Evolutionary conservation across 345 rosid genomes (phyloP), one percentile per base, ranked within the genome.

Genomic region (Rhizophora apiculata): DNA sequence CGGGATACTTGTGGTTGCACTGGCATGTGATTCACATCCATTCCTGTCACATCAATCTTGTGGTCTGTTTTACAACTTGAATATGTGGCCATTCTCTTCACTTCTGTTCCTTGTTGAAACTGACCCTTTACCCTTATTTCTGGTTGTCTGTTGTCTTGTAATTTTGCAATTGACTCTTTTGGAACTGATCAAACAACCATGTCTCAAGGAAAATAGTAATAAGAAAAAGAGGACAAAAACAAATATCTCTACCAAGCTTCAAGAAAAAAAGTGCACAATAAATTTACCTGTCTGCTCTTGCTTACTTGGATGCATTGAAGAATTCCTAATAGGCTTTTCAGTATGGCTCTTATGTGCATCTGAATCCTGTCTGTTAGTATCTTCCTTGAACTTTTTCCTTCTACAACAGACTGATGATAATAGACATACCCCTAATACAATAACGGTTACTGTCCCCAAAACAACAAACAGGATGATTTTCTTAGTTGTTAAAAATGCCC

Each of bases 271-370:
- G 56, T 34, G 37, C 56, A 43, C 15, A 20, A 69, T 49, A 53
- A 54, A 70, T n/a, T 67, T 71, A 91, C 97, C 89, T 88, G 83
- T 84, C 70, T 69, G 83, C 57, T 74, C 39, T 51, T 66, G 67
- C 27, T 66, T 63, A 67, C 64, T 36, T 24, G 66, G 74, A 57
- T 73, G 80, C 36, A 68, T 67, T 21, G 83, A 78, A 62, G 87
- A 74, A 68, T 84, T 83, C 52, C 65, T 72, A 48, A 70, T 77
- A 36, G 82, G 72, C 67, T 54, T 84, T 71, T 79, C 81, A 20
- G 7, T 27, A 32, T 57, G 31, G 19, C 70, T 75, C 66, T 74
- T 72, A 26, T 68, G 71, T 18, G 78, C 61, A 6, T 39, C 67
- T 60, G 26, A 29, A 21, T 72, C 68, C 57, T 75, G 75, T 58